A percentile compares a stretch with the other conserved stretches of the same genome.
Evolutionary conservation across 371 early-diverging fungal species (phyloP).

Genomic region (Chytridium lagenaria): DNA sequence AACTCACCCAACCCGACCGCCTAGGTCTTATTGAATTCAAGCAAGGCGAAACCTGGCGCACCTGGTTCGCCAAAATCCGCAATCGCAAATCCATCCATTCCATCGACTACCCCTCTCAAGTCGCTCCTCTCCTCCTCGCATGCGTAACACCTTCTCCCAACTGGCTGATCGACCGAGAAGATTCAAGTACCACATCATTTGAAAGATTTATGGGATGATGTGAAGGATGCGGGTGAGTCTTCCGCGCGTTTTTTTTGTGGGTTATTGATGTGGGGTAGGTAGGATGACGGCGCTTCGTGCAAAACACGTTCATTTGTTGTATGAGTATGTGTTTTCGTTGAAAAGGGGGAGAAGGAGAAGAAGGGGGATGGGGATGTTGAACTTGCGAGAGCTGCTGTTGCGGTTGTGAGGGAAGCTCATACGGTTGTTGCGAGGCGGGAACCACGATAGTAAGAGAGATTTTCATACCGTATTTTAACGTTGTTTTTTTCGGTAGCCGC

Average conservation of each 20-base stretch:
- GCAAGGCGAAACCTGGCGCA: conserved; percentile 24
- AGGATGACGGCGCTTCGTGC: conserved; percentile 34
- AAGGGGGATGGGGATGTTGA: too few species aligned
- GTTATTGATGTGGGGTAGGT: neutral
- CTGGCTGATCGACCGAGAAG: conserved; percentile 26
- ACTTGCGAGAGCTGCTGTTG: conserved; percentile 23
- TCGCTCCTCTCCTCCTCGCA: conserved; percentile 26
- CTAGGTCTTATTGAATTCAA: conserved; percentile 34
- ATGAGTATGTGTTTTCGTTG: conserved; percentile 23
- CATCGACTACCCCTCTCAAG: conserved; percentile 18
- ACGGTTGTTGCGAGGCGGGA: conserved; percentile 30
- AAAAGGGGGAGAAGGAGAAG: too few species aligned
- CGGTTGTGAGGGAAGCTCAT: conserved; percentile 17
- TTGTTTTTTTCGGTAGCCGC: conserved; percentile 17
- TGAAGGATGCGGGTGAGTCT: conserved; percentile 27
- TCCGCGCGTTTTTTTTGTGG: neutral
- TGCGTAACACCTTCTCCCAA: conserved; percentile 21
- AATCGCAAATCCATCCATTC: neutral
- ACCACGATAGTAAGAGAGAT: conserved; percentile 15
- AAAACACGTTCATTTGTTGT: conserved; percentile 23
- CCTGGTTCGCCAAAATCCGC: neutral
- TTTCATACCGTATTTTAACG: conserved; percentile 4
- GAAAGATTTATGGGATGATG: conserved; percentile 36
- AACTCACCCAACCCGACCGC: conserved; percentile 36
- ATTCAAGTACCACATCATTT: conserved; percentile 25